phyloP scores from a whole-genome alignment of 2,329 filamentous ascomycete genomes.

The Pseudopithomyces maydicus region DNA sequence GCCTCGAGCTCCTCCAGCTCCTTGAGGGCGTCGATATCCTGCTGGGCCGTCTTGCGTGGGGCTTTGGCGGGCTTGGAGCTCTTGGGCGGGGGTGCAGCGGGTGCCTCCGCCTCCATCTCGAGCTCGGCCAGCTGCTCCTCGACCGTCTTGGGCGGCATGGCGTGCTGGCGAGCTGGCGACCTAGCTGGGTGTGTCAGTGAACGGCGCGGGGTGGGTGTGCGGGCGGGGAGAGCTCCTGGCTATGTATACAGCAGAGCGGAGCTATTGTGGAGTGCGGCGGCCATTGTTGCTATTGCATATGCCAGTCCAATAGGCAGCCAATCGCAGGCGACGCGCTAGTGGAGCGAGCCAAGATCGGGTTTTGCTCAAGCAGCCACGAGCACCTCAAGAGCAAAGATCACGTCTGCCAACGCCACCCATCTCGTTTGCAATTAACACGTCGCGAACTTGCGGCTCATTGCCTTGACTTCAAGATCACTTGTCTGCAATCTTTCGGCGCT shows the following conservation, averaged over 20 bases:
- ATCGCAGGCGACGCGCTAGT: constrained; percentile 28
- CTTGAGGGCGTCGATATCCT: constrained; percentile 76
- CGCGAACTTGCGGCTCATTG: background rate
- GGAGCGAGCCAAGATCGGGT: constrained; percentile 29
- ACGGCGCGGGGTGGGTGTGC: background rate
- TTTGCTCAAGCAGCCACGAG: constrained; percentile 40
- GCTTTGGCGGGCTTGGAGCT: constrained; percentile 53
- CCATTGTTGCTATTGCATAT: constrained; percentile 11
- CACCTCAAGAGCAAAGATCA: constrained; percentile 42
- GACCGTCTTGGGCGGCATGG: constrained; percentile 47
- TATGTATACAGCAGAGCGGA: background rate
- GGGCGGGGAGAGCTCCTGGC: background rate
- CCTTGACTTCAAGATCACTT: constrained; percentile 13
- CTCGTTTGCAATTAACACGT: constrained; percentile 21
- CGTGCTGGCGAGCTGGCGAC: background rate
- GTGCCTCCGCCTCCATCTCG: constrained; percentile 39
- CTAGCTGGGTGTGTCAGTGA: background rate
- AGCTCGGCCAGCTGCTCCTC: constrained; percentile 56
- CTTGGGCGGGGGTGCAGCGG: constrained; percentile 38
- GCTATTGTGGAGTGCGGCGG: constrained; percentile 13
- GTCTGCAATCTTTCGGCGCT: constrained; percentile 14
- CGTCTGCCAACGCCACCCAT: constrained; percentile 29
- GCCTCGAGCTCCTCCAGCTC: constrained; percentile 79
- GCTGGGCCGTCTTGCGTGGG: constrained; percentile 46
- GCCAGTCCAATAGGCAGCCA: constrained; percentile 11